Base-by-base conservation (phyloP, 148 eudicot species). In the Mesembryanthemum crystallinum region DNA sequence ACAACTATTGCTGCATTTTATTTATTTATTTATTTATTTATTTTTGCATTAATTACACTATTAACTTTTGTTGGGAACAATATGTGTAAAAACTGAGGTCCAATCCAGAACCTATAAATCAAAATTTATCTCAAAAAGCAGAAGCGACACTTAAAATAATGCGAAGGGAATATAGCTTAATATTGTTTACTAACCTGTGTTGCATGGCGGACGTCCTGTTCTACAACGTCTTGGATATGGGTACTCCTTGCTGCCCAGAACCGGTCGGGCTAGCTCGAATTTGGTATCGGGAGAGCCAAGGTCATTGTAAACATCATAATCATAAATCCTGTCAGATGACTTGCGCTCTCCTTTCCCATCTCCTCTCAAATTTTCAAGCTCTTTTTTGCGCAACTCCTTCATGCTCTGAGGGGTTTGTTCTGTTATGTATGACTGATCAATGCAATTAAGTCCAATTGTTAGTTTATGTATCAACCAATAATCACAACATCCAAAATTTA, bases 191-290 rank as follows among this genome's bases (percentile, higher is more conserved):
- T 61, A 69, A 85, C 88, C 88, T 28, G 67, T 52, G 9, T 80
- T 75, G 67, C 64, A 42, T 0, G 30, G 61, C 7, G 82, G 78
- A 10, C 83, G 81, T 21, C 89, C 86, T 15, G 86, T 87, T 78
- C 86, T 77, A 20, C 80, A 75, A 27, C 89, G 78, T 17, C 89
- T 81, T 8, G 87, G 89, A 73, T 87, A 87, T 3, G 89, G 89
- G 54, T 45, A 71, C 14, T 67, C 11, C 10, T 82, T 75, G 4
- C 82, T 85, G 7, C 89, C 89, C 7, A 87, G 67, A 29, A 80
- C 75, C 2, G 83, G 86, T n/a, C 89, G 60, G 3, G 8, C 69
- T 24, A 64, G 39, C 1, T 79, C 72, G 10, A 39, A 28, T 21
- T 83, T 76, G 35, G 49, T 67, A 23, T 82, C 81, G 5, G 85